Percentiles rank a stretch among this genome's conserved stretches.
Evolutionary conservation across 1,284 basidiomycete species (phyloP).

Genomic region (Ustilago curta): DNA sequence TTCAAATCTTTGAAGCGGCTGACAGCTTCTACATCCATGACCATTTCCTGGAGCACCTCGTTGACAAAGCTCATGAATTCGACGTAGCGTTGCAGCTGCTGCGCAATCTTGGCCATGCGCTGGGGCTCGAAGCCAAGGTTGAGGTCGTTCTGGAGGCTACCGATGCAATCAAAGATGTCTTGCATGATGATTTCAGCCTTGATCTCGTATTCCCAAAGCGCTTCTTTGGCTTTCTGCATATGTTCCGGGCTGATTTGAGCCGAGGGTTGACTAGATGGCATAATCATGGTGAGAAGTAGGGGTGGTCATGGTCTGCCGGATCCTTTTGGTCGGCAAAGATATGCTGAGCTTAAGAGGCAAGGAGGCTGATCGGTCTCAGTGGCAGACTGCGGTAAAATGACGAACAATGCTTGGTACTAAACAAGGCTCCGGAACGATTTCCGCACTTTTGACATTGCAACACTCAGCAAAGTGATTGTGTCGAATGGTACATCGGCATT

Average conservation of each 20-base stretch:
- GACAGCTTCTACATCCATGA: slow-evolving; percentile 17
- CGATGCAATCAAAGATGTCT: slow-evolving; percentile 25
- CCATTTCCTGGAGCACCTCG: slow-evolving; percentile 24
- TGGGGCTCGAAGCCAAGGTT: slow-evolving; percentile 9
- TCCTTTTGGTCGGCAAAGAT: neutral
- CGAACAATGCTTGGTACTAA: neutral
- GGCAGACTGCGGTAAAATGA: too few relatives aligned
- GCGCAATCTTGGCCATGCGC: slow-evolving; percentile 8
- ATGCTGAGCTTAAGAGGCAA: neutral
- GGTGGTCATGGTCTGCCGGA: too few relatives aligned
- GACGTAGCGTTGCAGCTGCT: slow-evolving; percentile 16
- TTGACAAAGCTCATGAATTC: slow-evolving; percentile 25
- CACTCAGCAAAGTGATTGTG: neutral
- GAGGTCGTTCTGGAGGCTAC: slow-evolving; percentile 7
- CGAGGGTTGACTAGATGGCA: neutral
- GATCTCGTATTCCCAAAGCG: slow-evolving; percentile 18
- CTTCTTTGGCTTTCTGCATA: slow-evolving; percentile 14
- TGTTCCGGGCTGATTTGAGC: neutral
- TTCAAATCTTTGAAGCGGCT: slow-evolving; percentile 10
- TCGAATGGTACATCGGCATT: neutral
- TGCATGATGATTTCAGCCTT: slow-evolving; percentile 20
- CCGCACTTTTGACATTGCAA: neutral
- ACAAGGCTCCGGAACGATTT: neutral
- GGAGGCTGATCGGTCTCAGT: too few relatives aligned
- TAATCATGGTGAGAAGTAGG: neutral